A percentile compares a stretch with the other conserved stretches of the same genome.
These are phyloP conservation scores for Naganishia antarctica DNA, from an alignment of 768 basidiomycete species.

Conservation along the genomic window DNA sequence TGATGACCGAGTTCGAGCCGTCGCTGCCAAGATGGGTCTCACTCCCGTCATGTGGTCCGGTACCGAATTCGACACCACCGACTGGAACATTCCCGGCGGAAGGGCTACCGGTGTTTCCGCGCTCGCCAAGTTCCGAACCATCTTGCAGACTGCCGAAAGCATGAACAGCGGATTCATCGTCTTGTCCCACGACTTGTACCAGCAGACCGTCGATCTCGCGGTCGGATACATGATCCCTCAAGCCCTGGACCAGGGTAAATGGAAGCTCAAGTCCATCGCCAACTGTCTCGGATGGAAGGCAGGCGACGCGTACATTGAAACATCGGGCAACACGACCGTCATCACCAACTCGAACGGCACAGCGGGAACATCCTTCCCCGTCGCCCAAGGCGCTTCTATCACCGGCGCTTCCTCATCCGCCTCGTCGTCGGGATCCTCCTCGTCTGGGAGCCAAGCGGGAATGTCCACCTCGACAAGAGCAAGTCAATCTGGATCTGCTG, in stretches of 20 bases:
- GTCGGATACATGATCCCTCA: conserved; percentile 80
- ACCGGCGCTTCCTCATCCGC: conserved; percentile 10
- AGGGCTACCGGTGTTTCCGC: conserved; percentile 58
- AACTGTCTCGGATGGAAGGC: conserved; percentile 61
- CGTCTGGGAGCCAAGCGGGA: conserved; percentile 2
- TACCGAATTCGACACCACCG: conserved; percentile 68
- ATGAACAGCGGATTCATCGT: conserved; percentile 78
- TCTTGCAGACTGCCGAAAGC: conserved; percentile 58
- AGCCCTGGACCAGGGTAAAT: conserved; percentile 63
- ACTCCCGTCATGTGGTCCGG: conserved; percentile 77
- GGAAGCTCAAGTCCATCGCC: conserved; percentile 69
- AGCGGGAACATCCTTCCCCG: conserved; percentile 39
- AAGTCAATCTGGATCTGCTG: background rate
- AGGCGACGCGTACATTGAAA: conserved; percentile 72
- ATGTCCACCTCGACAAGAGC: background rate
- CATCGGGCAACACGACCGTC: conserved; percentile 60
- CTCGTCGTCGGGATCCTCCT: background rate
- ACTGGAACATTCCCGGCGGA: conserved; percentile 76
- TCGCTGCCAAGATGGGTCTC: conserved; percentile 74
- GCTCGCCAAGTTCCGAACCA: conserved; percentile 64
- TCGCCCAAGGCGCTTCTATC: conserved; percentile 20
- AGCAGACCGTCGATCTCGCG: conserved; percentile 76
- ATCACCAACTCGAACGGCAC: conserved; percentile 34
- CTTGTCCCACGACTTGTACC: conserved; percentile 74
- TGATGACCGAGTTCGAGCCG: conserved; percentile 75